Base-by-base conservation (phyloP, 2,329 filamentous ascomycete genomes). In the Aspergillus sp. region DNA sequence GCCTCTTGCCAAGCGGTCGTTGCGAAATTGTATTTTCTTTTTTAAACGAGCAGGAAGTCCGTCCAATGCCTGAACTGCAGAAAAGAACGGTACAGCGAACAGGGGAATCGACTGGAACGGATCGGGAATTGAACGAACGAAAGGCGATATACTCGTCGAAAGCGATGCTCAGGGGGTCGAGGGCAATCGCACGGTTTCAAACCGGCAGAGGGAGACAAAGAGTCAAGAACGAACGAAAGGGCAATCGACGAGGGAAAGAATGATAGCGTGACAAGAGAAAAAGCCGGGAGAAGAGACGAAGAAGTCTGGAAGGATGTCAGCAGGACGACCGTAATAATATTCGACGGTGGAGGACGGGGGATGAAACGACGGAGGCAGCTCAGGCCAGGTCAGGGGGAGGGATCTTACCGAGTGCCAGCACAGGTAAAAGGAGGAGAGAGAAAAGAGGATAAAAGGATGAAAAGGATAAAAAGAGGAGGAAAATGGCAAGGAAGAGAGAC, bases 181-280 rank as follows among this genome's bases (percentile, higher is more conserved):
- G 50, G 33, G 49, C 44, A 50, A 47, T 46, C 48, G 53, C 53
- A 46, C 52, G 53, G 54, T 59, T 43, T 59, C 55, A 62, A 61
- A 58, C 53, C 53, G 53, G 52, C 51, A 52, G 47, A 55, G 50
- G 43, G 43, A 37, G 37, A 23, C 44, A 45, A 22, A 46, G 5
- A 37, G 41, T 48, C 41, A 38, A 50, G 32, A 48, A 43, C 33
- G 32, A 48, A 32, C 35, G 17, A 25, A 38, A 23, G 35, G 6
- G 27, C 22, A 32, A 27, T 13, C 25, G 19, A 25, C 30, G 32
- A 17, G 44, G 32, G 19, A 43, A 41, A 48, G 41, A 43, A 41
- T 39, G 43, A 38, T 25, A 22, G 39, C 39, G 15, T 17, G 27
- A 23, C 25, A 20, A 17, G 23, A 30, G 13, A 27, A 19, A 15